phyloP scores from a whole-genome alignment of 768 basidiomycete genomes.

The Pleurotus citrinopileatus region DNA sequence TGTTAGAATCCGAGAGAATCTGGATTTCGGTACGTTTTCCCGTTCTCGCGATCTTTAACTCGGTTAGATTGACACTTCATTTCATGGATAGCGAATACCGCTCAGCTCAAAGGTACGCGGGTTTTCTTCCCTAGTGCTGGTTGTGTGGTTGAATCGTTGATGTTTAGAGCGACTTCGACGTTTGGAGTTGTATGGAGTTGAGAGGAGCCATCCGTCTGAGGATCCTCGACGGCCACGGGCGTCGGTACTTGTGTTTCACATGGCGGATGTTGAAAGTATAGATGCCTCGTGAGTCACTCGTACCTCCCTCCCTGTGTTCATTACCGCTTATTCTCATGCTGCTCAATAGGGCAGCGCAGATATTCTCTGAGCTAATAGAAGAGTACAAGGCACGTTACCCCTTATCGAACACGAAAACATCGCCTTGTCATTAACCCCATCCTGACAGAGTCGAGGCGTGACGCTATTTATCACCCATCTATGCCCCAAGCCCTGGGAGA shows the following conservation, averaged over 20 bases:
- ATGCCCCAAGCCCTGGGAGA: slow-evolving; percentile 32
- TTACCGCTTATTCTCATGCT: background rate
- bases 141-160: slow-evolving; percentile 1
- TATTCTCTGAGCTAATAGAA: slow-evolving; percentile 74
- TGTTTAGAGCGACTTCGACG: slow-evolving; percentile 69
- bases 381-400: slow-evolving; percentile 87
- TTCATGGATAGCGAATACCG: slow-evolving; percentile 86
- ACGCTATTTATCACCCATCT: slow-evolving; percentile 53
- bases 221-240: slow-evolving; percentile 74
- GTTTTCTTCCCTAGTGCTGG: background rate
- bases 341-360: slow-evolving; percentile 77
- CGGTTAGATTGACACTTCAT: background rate
- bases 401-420: too few relatives aligned
- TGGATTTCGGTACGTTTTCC: slow-evolving; percentile 75
- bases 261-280: slow-evolving; percentile 87
- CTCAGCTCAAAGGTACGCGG: slow-evolving; percentile 86
- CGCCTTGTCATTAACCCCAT: background rate
- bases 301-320: background rate
- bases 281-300: slow-evolving; percentile 82
- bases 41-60: background rate
- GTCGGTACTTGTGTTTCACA: slow-evolving; percentile 82
- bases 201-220: slow-evolving; percentile 85
- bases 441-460: slow-evolving; percentile 44
- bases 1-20: slow-evolving; percentile 82
- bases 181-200: slow-evolving; percentile 84